Evolutionary conservation across 805 yeast genomes (phyloP).

Genomic region (Brettanomyces nanus): DNA sequence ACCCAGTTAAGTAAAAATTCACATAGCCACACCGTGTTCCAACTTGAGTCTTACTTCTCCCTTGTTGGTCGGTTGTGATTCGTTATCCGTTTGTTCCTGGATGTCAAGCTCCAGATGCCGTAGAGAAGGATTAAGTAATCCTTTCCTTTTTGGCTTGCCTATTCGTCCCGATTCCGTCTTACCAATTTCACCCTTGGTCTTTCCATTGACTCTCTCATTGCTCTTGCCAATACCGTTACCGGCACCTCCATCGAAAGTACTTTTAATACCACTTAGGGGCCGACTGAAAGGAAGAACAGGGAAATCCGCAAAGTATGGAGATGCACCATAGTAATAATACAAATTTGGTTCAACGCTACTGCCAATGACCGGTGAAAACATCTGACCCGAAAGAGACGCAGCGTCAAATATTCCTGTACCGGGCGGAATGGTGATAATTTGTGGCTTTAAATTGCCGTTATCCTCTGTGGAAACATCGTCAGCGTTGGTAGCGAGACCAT

Average conservation of each 20-base stretch:
- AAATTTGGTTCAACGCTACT: not conserved
- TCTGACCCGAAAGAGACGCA: not conserved
- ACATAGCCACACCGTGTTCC: too few species aligned
- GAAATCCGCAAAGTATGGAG: slow-evolving; percentile 7
- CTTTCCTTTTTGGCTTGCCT: slow-evolving; percentile 7
- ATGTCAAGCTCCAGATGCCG: slow-evolving; percentile 10
- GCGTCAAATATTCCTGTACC: not conserved
- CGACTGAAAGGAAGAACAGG: slow-evolving; percentile 6
- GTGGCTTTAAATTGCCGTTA: not conserved
- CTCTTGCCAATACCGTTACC: not conserved
- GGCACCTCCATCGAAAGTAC: not conserved
- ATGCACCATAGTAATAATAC: slow-evolving; percentile 2
- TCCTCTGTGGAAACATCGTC: not conserved
- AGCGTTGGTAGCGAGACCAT: not conserved
- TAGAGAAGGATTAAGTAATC: slow-evolving; percentile 14
- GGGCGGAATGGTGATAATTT: not conserved
- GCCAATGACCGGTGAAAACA: slow-evolving; percentile 1
- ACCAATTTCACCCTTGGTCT: slow-evolving; percentile 1
- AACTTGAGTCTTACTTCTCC: too few species aligned
- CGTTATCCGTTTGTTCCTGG: not conserved
- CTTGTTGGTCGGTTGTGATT: too few species aligned
- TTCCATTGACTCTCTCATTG: not conserved
- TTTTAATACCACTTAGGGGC: slow-evolving; percentile 4
- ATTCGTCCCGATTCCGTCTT: slow-evolving; percentile 27
- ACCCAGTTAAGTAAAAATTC: too few species aligned